These are phyloP conservation scores for Sesbania bispinosa DNA, from an alignment of 306 rosid genomes.

Conservation along the genomic window DNA sequence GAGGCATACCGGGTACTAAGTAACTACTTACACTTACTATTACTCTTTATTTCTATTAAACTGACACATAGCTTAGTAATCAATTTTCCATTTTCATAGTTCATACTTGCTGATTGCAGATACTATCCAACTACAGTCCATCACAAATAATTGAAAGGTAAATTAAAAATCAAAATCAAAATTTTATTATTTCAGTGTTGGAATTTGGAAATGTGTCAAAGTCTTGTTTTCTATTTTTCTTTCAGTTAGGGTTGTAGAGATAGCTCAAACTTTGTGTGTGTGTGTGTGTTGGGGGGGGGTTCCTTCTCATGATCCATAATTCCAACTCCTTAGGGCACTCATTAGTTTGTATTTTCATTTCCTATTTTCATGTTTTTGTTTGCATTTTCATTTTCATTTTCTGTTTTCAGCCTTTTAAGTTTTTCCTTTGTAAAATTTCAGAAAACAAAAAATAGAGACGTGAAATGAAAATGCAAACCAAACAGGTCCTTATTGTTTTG, in stretches of 20 bases:
- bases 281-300: no score
- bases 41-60: neutral
- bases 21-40: neutral
- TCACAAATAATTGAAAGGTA: slow-evolving; percentile 72
- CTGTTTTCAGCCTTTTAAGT: no score
- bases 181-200: neutral
- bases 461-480: no score
- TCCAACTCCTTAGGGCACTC: no score
- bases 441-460: no score
- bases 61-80: neutral
- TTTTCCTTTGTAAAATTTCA: no score
- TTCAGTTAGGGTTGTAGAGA: neutral
- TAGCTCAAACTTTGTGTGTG: neutral
- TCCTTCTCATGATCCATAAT: neutral
- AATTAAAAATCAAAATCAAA: neutral
- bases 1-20: slow-evolving; percentile 78
- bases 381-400: no score
- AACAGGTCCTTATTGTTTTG: neutral
- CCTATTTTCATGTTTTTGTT: no score
- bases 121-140: slow-evolving; percentile 64
- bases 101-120: slow-evolving; percentile 39
- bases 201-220: neutral
- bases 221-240: neutral
- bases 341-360: no score
- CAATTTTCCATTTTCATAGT: neutral